Evolutionary conservation across 352 stramenopile species (phyloP).

Genomic region (Vaucheria bursata): DNA sequence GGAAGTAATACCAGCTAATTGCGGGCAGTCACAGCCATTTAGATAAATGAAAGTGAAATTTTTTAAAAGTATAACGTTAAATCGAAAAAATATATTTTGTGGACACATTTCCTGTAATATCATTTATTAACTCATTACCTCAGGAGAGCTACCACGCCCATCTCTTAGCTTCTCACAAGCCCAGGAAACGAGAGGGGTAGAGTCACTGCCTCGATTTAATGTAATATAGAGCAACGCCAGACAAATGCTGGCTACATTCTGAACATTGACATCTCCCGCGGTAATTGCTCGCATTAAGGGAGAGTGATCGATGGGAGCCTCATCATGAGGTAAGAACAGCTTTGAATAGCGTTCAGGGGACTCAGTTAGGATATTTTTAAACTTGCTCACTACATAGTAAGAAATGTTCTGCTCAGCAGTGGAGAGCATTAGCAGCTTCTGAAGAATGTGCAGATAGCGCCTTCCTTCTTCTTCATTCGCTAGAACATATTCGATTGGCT

Average conservation of each 20-base stretch:
- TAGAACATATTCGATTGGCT: background rate
- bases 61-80: too few relatives aligned
- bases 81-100: too few relatives aligned
- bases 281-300: conserved; percentile 39
- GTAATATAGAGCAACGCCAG: conserved; percentile 28
- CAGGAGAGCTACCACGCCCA: conserved; percentile 11
- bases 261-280: conserved; percentile 19
- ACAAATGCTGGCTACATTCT: conserved; percentile 35
- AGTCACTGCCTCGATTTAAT: conserved; percentile 15
- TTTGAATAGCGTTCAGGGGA: background rate
- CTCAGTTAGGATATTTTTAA: background rate
- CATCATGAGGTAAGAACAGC: conserved; percentile 11
- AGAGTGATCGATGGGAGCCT: conserved; percentile 17
- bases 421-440: background rate
- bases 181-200: conserved; percentile 25
- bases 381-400: background rate
- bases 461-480: background rate
- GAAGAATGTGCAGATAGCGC: background rate
- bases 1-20: too few relatives aligned
- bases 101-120: too few relatives aligned
- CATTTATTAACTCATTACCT: too few relatives aligned
- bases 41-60: too few relatives aligned
- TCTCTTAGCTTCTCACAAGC: conserved; percentile 24
- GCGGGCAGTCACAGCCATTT: too few relatives aligned
- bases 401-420: background rate